Evolutionary conservation across 108 stramenopile genomes (phyloP), one percentile per base, ranked within the genome.

Genomic region (Conticribra weissflogii): DNA sequence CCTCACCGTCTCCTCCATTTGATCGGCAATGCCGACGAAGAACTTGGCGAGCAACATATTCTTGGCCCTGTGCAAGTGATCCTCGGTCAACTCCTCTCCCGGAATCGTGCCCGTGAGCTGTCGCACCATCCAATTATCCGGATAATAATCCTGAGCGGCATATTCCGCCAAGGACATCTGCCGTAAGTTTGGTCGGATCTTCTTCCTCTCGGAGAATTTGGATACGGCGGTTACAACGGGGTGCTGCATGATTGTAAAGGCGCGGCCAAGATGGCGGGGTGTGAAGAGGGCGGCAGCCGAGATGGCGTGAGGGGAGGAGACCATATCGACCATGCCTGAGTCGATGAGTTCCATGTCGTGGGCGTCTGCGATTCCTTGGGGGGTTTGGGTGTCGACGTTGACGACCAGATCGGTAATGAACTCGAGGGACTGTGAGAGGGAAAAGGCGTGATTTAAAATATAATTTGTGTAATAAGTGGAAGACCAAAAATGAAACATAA

Each of bases 201-300:
- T 29, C 18, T 67, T 67, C 0, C 66, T 21, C n/a, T 24, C 24
- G 27, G 46, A 33, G 34, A 81, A 81, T 33, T 50, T 59, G n/a
- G 34, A 23, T 2, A 69, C 68, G 15, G 74, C 68, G 17, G 68
- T 59, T 41, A 75, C 79, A 52, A 81, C 63, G 17, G 79, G 79
- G 58, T 81, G 61, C 1, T 73, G 66, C 44, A 81, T 19, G 50
- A 81, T 66, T 0, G 79, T 75, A 54, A 81, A 81, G 0, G 69
- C 46, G 17, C 79, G 17, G 1, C 65, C 79, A 29, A 68, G 25
- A 62, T 81, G 71, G 19, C 70, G 50, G 0, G 50, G 29, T 2
- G 74, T 61, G 46, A 68, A 81, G 1, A 81, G 47, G 2, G 67
- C 47, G 3, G 68, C 50, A 17, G 71, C 73, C 22, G 63, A 70